These are phyloP conservation scores for Arthroderma sp. DNA, from an alignment of 2,329 filamentous ascomycete genomes.

Conservation along the genomic window DNA sequence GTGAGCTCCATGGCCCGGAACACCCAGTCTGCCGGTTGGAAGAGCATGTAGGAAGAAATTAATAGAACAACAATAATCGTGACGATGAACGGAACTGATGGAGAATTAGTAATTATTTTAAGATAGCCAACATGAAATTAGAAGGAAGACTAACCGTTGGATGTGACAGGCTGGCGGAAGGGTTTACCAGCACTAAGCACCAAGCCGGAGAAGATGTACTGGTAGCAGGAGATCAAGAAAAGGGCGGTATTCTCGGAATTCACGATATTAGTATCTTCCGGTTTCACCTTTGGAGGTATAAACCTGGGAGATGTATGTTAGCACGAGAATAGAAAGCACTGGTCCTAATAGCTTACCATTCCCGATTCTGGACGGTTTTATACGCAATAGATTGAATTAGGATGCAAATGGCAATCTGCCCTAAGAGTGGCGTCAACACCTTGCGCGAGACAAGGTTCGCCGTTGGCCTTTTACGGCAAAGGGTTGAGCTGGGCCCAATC, in stretches of 20 bases:
- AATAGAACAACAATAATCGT: conserved; percentile 58
- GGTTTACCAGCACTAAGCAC: conserved; percentile 84
- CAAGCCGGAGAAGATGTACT: conserved; percentile 83
- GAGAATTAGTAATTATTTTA: conserved; percentile 12
- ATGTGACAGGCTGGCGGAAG: conserved; percentile 65
- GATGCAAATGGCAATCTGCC: conserved; percentile 74
- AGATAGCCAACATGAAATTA: background rate
- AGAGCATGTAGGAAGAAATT: conserved; percentile 66
- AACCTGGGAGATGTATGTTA: conserved; percentile 39
- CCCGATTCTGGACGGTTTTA: conserved; percentile 59
- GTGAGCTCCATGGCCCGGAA: conserved; percentile 74
- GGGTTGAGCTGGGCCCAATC: conserved; percentile 66
- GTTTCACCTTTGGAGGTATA: conserved; percentile 62
- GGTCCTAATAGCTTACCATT: conserved; percentile 47
- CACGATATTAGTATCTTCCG: conserved; percentile 67
- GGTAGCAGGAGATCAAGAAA: conserved; percentile 82
- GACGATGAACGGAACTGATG: conserved; percentile 63
- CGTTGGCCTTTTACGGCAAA: conserved; percentile 77
- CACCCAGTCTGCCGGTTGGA: conserved; percentile 58
- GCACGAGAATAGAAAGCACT: background rate
- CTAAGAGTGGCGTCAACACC: conserved; percentile 75
- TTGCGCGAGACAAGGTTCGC: conserved; percentile 87
- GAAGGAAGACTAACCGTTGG: conserved; percentile 53
- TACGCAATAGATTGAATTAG: conserved; percentile 63
- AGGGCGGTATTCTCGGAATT: conserved; percentile 91